Evolutionary conservation across 345 rosid genomes (phyloP).

Genomic region (Laguncularia racemosa): DNA sequence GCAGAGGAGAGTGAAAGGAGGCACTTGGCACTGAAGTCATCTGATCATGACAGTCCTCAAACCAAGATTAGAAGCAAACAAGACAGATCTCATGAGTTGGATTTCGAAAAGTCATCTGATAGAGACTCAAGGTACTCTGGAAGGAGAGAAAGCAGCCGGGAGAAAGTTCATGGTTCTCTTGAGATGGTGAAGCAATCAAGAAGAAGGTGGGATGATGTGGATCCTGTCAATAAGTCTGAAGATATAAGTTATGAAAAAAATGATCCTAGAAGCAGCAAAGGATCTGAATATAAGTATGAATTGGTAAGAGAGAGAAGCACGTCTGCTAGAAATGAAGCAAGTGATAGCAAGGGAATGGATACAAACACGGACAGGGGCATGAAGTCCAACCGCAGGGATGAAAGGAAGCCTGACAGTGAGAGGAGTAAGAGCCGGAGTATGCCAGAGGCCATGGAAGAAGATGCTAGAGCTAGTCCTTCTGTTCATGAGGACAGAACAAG

Average conservation of each 20-base stretch:
- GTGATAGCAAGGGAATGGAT: constrained; percentile 51
- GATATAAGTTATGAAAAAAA: constrained; percentile 38
- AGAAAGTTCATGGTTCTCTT: constrained; percentile 64
- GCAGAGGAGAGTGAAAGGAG: constrained; percentile 52
- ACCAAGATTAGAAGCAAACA: constrained; percentile 62
- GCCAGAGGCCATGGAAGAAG: constrained; percentile 55
- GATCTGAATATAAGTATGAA: constrained; percentile 58
- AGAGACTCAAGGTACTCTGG: constrained; percentile 57
- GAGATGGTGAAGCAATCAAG: constrained; percentile 54
- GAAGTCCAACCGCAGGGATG: constrained; percentile 60
- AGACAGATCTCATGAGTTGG: constrained; percentile 50
- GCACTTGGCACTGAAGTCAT: constrained; percentile 42
- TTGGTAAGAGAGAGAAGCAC: constrained; percentile 38
- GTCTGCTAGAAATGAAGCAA: constrained; percentile 38
- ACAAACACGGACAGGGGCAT: constrained; percentile 42
- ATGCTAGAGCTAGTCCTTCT: constrained; percentile 51
- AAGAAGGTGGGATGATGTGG: constrained; percentile 85
- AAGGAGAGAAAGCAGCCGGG: constrained; percentile 61
- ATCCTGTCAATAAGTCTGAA: constrained; percentile 39
- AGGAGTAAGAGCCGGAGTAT: constrained; percentile 46
- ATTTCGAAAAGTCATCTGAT: constrained; percentile 40
- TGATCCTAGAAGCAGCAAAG: constrained; percentile 51
- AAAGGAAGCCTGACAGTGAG: constrained; percentile 44
- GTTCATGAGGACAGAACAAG: constrained; percentile 38
- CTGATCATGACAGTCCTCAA: constrained; percentile 47